phyloP scores from a whole-genome alignment of 441 rosid species.

The Erysimum cheiri region DNA sequence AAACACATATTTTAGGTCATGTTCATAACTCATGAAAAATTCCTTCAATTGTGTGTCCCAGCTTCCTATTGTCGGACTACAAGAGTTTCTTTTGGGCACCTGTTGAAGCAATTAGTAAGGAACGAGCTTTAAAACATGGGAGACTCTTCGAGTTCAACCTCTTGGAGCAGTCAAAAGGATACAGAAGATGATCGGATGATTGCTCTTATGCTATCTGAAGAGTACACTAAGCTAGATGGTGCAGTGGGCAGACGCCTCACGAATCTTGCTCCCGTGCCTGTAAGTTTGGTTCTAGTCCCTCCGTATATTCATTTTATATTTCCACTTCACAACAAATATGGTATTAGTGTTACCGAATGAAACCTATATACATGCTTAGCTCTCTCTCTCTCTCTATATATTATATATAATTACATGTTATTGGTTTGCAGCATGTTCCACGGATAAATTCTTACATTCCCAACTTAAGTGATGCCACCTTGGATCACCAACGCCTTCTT shows the following conservation, averaged over 20 bases:
- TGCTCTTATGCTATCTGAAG: constrained; percentile 80
- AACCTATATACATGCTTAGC: background rate
- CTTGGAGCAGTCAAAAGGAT: constrained; percentile 77
- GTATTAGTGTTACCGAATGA: constrained; percentile 1
- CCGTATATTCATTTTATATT: background rate
- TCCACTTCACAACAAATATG: background rate
- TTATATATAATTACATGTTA: background rate
- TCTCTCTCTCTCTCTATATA: background rate
- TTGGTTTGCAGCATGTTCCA: constrained; percentile 75
- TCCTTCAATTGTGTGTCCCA: constrained; percentile 3
- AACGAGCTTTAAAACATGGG: constrained; percentile 42
- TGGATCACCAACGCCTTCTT: constrained; percentile 90
- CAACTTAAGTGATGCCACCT: constrained; percentile 70
- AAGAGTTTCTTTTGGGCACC: background rate
- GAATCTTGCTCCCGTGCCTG: constrained; percentile 79
- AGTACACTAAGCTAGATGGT: constrained; percentile 71
- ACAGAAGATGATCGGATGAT: constrained; percentile 89
- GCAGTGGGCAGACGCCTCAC: constrained; percentile 83
- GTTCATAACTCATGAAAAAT: constrained; percentile 1
- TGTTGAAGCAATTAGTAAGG: constrained; percentile 52
- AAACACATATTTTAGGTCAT: constrained; percentile 4
- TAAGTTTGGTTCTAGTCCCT: constrained; percentile 40
- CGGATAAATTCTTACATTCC: constrained; percentile 84
- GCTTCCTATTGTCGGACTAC: background rate
- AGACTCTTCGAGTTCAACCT: constrained; percentile 77